Percentiles rank a stretch among this genome's conserved stretches.
phyloP scores from a whole-genome alignment of 208 protist species.

The Leishmania tropica region DNA sequence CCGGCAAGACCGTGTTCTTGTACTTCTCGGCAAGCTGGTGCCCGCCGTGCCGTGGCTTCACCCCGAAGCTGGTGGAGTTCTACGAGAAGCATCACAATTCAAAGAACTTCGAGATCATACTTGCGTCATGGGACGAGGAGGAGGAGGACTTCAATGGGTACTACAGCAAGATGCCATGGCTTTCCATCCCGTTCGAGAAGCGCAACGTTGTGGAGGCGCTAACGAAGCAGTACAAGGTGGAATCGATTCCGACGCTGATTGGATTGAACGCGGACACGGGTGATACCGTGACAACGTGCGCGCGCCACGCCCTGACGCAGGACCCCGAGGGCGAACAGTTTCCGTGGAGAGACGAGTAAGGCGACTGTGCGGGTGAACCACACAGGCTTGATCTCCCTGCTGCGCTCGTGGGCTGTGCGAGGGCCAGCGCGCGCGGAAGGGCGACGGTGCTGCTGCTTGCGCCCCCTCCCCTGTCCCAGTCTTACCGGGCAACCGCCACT shows the following conservation, averaged over 20 bases:
- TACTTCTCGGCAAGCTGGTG: slow-evolving; percentile 95
- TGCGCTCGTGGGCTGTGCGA: no score
- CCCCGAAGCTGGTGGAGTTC: slow-evolving; percentile 81
- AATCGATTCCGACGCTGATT: slow-evolving; percentile 80
- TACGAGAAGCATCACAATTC: slow-evolving; percentile 70
- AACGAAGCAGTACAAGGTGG: slow-evolving; percentile 52
- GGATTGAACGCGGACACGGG: slow-evolving; percentile 78
- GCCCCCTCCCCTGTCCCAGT: background rate
- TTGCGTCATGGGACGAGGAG: slow-evolving; percentile 80
- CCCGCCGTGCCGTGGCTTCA: slow-evolving; percentile 93
- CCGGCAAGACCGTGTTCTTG: slow-evolving; percentile 76
- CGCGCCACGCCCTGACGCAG: slow-evolving; percentile 45
- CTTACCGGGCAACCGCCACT: background rate
- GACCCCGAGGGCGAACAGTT: slow-evolving; percentile 72
- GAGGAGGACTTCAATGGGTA: slow-evolving; percentile 73
- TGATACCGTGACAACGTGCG: slow-evolving; percentile 59
- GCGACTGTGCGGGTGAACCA: background rate
- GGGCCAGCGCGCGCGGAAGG: background rate
- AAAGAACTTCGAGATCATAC: slow-evolving; percentile 89
- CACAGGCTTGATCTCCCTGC: background rate
- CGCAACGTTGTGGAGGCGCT: slow-evolving; percentile 41
- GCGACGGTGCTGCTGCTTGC: background rate
- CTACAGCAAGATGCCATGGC: slow-evolving; percentile 86
- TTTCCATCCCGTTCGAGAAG: slow-evolving; percentile 62
- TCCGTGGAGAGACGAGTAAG: slow-evolving; percentile 48